phyloP scores from a whole-genome alignment of 139 green algal genomes.

The Ulvella scutata region DNA sequence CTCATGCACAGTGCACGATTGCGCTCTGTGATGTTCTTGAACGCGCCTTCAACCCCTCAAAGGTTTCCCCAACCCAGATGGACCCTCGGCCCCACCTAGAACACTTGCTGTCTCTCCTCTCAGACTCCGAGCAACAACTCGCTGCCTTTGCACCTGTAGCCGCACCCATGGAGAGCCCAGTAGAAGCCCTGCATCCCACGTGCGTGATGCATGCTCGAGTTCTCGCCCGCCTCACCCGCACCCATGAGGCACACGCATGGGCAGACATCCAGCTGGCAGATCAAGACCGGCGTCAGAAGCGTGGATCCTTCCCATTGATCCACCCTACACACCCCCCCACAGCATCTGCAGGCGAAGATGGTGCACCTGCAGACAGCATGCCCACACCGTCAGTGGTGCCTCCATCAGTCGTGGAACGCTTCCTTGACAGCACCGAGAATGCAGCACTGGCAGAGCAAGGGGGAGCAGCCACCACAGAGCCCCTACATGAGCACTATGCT shows the following conservation, averaged over 20 bases:
- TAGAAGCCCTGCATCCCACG: background rate
- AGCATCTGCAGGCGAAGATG: background rate
- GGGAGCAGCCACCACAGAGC: background rate
- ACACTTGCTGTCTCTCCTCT: background rate
- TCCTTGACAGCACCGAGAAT: background rate
- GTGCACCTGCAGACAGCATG: background rate
- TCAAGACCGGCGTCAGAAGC: background rate
- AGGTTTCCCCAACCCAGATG: background rate
- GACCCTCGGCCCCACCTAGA: background rate
- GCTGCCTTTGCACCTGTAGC: background rate
- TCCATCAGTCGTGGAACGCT: background rate
- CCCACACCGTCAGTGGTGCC: background rate
- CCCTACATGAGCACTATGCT: background rate
- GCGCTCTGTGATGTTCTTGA: background rate
- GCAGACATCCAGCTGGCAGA: background rate
- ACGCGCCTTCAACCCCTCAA: background rate
- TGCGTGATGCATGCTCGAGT: background rate
- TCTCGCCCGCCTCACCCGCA: background rate
- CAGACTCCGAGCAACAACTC: background rate
- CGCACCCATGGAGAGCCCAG: background rate
- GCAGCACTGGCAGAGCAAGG: background rate
- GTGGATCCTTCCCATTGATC: background rate
- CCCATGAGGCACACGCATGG: background rate
- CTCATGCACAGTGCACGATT: background rate
- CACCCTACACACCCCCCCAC: background rate